These are phyloP conservation scores for Parachaetomium inaequale DNA, from an alignment of 495 filamentous ascomycete species.

Conservation along the genomic window DNA sequence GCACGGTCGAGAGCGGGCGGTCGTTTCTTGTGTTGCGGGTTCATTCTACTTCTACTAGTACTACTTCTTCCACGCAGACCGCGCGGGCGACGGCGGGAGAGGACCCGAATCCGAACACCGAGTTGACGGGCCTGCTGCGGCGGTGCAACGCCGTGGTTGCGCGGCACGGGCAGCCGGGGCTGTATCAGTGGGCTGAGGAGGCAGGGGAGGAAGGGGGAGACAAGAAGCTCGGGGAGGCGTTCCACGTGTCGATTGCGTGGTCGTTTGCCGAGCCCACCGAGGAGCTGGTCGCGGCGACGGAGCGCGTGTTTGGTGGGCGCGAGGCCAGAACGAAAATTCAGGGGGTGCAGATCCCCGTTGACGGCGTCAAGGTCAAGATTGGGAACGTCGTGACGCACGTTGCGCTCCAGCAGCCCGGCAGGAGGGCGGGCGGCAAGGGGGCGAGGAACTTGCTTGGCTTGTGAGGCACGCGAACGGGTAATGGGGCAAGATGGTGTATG, in stretches of 20 bases:
- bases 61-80: too few species aligned
- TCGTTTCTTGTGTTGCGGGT: slow-evolving; percentile 83
- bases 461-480: background rate
- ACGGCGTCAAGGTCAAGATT: slow-evolving; percentile 68
- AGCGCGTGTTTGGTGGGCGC: slow-evolving; percentile 25
- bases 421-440: slow-evolving; percentile 13
- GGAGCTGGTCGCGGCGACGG: slow-evolving; percentile 35
- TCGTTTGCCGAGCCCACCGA: slow-evolving; percentile 48
- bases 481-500: background rate
- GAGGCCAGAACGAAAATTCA: slow-evolving; percentile 20
- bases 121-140: slow-evolving; percentile 60
- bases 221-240: slow-evolving; percentile 40
- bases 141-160: slow-evolving; percentile 61
- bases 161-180: slow-evolving; percentile 62
- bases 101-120: slow-evolving; percentile 38
- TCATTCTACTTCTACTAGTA: too few species aligned
- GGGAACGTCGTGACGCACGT: slow-evolving; percentile 67
- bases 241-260: slow-evolving; percentile 85
- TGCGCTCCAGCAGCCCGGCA: slow-evolving; percentile 36
- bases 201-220: background rate
- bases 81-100: too few species aligned
- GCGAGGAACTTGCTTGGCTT: slow-evolving; percentile 21
- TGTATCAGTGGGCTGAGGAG: slow-evolving; percentile 53
- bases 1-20: slow-evolving; percentile 60
- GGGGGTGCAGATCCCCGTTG: slow-evolving; percentile 40